These are phyloP conservation scores for Biscogniauxia mediterranea DNA, from an alignment of 2,329 filamentous ascomycete genomes.

Conservation along the genomic window DNA sequence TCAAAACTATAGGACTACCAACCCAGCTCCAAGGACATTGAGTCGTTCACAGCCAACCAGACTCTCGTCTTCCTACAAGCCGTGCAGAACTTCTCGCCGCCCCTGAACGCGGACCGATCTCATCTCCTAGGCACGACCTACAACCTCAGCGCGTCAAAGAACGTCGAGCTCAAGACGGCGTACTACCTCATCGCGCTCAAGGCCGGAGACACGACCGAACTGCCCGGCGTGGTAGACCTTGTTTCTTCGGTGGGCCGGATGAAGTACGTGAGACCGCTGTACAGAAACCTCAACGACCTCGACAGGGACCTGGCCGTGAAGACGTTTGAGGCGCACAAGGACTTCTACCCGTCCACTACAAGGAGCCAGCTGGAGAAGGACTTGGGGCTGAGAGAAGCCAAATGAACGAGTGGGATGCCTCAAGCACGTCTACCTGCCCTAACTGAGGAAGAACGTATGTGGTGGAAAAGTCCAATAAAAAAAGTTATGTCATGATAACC, in stretches of 20 bases:
- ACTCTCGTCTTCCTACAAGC: conserved; percentile 86
- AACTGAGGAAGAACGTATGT: too few relatives aligned
- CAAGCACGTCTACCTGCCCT: too few relatives aligned
- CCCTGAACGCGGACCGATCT: conserved; percentile 64
- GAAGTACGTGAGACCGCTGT: conserved; percentile 94
- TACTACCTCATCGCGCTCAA: conserved; percentile 79
- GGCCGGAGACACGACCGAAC: conserved; percentile 67
- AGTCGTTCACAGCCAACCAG: conserved; percentile 79
- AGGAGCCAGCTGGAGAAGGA: conserved; percentile 84
- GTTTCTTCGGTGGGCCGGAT: conserved; percentile 84
- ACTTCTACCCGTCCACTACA: conserved; percentile 97
- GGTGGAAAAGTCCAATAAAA: too few relatives aligned
- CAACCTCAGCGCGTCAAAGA: conserved; percentile 69
- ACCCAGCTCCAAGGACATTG: conserved; percentile 67
- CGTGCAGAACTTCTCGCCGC: conserved; percentile 64
- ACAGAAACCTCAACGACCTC: conserved; percentile 69
- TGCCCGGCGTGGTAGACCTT: conserved; percentile 69
- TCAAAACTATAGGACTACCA: conserved; percentile 48
- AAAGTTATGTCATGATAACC: too few relatives aligned
- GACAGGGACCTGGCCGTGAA: conserved; percentile 72
- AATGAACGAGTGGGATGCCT: not conserved
- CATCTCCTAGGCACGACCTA: conserved; percentile 74
- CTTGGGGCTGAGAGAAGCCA: conserved; percentile 45
- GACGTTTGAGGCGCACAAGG: conserved; percentile 83
- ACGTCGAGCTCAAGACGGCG: conserved; percentile 80